phyloP scores from a whole-genome alignment of 2,329 filamentous ascomycete genomes.

The Pseudogymnoascus sp. region DNA sequence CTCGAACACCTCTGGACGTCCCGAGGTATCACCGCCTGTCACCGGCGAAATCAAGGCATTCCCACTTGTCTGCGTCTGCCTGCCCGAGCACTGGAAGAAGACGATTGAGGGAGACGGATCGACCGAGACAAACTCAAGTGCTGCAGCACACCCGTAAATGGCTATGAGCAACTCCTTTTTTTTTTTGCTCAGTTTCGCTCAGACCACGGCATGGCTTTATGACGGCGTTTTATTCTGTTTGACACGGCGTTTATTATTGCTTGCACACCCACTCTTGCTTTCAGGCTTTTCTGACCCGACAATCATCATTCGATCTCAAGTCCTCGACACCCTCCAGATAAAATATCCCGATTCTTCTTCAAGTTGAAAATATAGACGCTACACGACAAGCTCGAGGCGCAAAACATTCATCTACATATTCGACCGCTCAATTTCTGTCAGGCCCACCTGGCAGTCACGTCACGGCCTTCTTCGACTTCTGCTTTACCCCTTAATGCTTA shows the following conservation, averaged over 20 bases:
- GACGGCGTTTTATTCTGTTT: conserved; percentile 7
- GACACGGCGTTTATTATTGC: conserved; percentile 7
- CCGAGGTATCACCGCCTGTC: conserved; percentile 58
- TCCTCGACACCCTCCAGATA: background rate
- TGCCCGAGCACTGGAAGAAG: conserved; percentile 93
- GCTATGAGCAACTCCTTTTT: background rate
- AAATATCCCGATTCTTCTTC: background rate
- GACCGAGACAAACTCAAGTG: conserved; percentile 53
- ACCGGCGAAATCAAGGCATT: conserved; percentile 91
- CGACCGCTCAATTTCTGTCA: background rate
- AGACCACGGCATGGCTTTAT: conserved; percentile 4
- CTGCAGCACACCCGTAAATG: conserved; percentile 15
- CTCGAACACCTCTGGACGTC: conserved; percentile 65
- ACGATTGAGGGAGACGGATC: conserved; percentile 86
- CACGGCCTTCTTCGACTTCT: background rate
- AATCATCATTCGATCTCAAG: background rate
- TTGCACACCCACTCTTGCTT: background rate
- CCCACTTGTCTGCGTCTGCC: conserved; percentile 89
- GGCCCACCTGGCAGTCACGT: background rate
- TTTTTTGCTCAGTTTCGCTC: background rate
- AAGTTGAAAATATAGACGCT: conserved; percentile 4
- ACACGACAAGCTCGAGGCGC: conserved; percentile 1
- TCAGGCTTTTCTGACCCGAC: background rate
- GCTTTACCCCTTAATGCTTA: background rate
- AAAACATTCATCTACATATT: background rate